Conservation (phyloP, 306 rosid species). For the Clitoria ternatea region DNA sequence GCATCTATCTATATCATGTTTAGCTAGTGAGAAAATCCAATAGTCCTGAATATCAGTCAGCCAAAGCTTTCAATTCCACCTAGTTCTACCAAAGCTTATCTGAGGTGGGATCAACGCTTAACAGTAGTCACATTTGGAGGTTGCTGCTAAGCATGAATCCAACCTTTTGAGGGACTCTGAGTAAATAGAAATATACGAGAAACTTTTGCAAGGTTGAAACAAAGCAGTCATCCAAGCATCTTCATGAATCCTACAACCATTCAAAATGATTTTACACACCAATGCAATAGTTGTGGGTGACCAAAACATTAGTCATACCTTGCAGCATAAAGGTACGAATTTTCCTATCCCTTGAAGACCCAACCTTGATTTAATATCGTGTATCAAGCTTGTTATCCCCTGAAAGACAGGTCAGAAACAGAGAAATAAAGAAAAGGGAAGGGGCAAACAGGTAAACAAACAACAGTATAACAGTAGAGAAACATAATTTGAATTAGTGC, state of each 20-base stretch:
- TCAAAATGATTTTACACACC: background rate
- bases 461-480: background rate
- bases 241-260: background rate
- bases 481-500: background rate
- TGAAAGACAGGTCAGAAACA: slow-evolving; percentile 18
- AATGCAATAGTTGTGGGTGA: background rate
- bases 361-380: background rate
- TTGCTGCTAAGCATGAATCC: slow-evolving; percentile 17
- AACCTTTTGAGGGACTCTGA: slow-evolving; percentile 24
- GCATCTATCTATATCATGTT: too few relatives aligned
- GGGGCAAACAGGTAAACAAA: background rate
- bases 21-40: too few relatives aligned
- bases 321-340: background rate
- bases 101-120: slow-evolving; percentile 5
- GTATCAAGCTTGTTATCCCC: slow-evolving; percentile 25
- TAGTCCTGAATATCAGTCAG: background rate
- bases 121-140: slow-evolving; percentile 21
- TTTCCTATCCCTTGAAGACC: slow-evolving; percentile 17
- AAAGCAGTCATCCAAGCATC: background rate
- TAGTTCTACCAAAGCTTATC: background rate
- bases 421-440: background rate
- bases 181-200: slow-evolving; percentile 17
- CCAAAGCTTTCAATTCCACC: background rate
- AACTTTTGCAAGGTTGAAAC: slow-evolving; percentile 2
- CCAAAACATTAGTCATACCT: slow-evolving; percentile 12